These are phyloP conservation scores for Pythium phragmitis DNA, from an alignment of 352 stramenopile genomes.

Conservation along the genomic window DNA sequence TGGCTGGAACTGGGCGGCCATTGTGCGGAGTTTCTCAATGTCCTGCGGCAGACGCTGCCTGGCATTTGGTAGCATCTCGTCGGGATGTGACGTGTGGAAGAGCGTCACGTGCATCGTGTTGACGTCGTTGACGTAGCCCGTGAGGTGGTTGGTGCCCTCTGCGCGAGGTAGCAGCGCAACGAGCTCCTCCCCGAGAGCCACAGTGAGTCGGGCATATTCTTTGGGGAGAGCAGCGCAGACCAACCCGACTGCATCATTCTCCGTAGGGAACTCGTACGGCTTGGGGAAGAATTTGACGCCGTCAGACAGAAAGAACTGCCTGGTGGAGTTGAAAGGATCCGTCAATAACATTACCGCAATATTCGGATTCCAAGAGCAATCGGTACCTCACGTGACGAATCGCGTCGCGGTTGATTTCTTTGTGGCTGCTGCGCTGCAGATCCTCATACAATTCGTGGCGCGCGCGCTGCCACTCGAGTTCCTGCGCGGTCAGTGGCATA, in stretches of 20 bases:
- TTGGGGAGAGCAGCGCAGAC: conserved; percentile 46
- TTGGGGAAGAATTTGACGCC: conserved; percentile 43
- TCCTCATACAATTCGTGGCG: conserved; percentile 21
- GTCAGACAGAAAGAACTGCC: conserved; percentile 21
- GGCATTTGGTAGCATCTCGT: conserved; percentile 46
- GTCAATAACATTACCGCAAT: background rate
- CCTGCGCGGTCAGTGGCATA: background rate
- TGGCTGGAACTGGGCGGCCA: conserved; percentile 38
- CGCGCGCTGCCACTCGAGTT: conserved; percentile 20
- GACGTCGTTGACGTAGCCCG: conserved; percentile 57
- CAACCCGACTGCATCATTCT: conserved; percentile 47
- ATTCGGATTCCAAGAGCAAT: background rate
- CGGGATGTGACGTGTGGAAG: conserved; percentile 75
- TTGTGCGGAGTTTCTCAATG: conserved; percentile 39
- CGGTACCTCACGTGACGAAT: conserved; percentile 24
- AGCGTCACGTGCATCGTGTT: conserved; percentile 80
- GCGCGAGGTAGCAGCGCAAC: conserved; percentile 42
- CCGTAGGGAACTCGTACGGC: conserved; percentile 44
- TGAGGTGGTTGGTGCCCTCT: conserved; percentile 31
- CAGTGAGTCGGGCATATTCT: conserved; percentile 37
- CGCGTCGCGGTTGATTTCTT: conserved; percentile 20
- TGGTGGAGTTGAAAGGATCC: background rate
- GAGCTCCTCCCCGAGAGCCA: conserved; percentile 42
- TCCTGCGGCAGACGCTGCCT: conserved; percentile 38
- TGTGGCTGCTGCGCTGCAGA: conserved; percentile 17